Conservation (phyloP, 495 filamentous ascomycete genomes). For the Penicillium dipodomyicola region DNA sequence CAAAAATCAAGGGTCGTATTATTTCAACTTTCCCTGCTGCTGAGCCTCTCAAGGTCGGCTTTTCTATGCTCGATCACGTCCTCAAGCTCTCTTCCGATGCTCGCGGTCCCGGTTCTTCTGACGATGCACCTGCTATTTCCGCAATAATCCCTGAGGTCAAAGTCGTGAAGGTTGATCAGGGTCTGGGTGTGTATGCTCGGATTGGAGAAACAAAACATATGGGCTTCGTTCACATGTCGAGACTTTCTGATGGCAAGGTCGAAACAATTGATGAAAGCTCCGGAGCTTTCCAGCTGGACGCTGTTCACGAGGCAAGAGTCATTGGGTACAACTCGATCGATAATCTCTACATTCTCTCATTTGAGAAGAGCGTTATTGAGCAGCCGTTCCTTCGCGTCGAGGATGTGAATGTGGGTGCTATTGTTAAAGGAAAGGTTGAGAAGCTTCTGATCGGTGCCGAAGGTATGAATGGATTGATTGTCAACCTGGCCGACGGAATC, state of each 20-base stretch:
- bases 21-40: constrained; percentile 77
- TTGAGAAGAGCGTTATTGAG: constrained; percentile 76
- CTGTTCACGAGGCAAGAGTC: constrained; percentile 74
- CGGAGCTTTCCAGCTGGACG: constrained; percentile 73
- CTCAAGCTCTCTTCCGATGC: constrained; percentile 58
- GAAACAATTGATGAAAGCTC: constrained; percentile 72
- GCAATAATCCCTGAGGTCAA: constrained; percentile 72
- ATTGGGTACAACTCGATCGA: constrained; percentile 85
- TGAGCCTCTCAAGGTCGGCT: constrained; percentile 76
- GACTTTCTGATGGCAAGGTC: constrained; percentile 80
- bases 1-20: constrained; percentile 81
- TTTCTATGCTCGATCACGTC: constrained; percentile 83
- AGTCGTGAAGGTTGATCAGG: constrained; percentile 71
- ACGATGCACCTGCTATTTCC: constrained; percentile 65
- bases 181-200: constrained; percentile 77
- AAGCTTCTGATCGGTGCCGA: constrained; percentile 71
- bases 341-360: constrained; percentile 79
- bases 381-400: constrained; percentile 87
- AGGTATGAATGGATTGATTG: constrained; percentile 74
- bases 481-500: constrained; percentile 82
- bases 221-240: constrained; percentile 92
- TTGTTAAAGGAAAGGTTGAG: constrained; percentile 81
- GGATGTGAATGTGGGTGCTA: constrained; percentile 76
- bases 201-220: constrained; percentile 68
- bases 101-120: constrained; percentile 44